Evolutionary conservation across 305 asterid genomes (phyloP).

Genomic region (Fraxinus dipetala): DNA sequence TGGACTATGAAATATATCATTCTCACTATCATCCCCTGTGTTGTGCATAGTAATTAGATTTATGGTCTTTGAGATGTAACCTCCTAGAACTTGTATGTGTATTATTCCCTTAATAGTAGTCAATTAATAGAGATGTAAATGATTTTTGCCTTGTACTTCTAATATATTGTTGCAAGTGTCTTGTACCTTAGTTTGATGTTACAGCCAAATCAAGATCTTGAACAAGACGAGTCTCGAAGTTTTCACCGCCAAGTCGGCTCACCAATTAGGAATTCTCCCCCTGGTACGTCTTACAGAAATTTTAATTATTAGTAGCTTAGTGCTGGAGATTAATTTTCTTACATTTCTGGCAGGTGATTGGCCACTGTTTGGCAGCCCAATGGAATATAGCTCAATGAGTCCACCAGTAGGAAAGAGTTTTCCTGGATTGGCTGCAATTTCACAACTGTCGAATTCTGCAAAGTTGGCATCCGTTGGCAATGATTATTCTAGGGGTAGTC

Average conservation of each 20-base stretch:
- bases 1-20: neutral
- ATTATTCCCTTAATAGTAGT: neutral
- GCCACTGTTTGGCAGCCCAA: slow-evolving; percentile 52
- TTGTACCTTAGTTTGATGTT: slow-evolving; percentile 37
- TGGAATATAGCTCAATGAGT: slow-evolving; percentile 42
- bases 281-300: slow-evolving; percentile 24
- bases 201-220: slow-evolving; percentile 39
- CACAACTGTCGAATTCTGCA: slow-evolving; percentile 30
- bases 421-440: slow-evolving; percentile 49
- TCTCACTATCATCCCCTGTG: neutral
- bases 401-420: slow-evolving; percentile 36
- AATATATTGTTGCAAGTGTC: neutral
- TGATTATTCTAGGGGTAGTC: neutral
- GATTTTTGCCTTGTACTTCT: neutral
- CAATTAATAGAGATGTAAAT: neutral
- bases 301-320: neutral
- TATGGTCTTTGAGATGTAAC: neutral
- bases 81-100: neutral
- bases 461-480: slow-evolving; percentile 23
- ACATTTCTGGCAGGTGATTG: slow-evolving; percentile 45
- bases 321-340: neutral
- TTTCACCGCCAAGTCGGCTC: slow-evolving; percentile 32
- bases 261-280: slow-evolving; percentile 33
- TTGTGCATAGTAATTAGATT: neutral
- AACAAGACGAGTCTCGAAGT: slow-evolving; percentile 34